These are phyloP conservation scores for Nicotiana noctiflora DNA, from an alignment of 257 asterid genomes.

Conservation along the genomic window DNA sequence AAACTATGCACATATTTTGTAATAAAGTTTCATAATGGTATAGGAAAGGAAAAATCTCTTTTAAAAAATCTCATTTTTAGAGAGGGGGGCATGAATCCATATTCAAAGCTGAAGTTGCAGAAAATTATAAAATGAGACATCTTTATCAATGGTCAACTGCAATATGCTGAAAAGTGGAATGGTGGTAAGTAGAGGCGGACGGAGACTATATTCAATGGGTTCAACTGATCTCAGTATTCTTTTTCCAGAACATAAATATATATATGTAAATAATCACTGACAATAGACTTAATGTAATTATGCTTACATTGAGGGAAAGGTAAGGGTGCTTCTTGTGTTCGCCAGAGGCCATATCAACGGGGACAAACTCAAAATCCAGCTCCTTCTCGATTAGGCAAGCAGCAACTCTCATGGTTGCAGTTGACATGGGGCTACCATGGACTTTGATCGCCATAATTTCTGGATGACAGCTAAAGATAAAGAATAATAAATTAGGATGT, in stretches of 20 bases:
- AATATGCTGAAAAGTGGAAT: not conserved
- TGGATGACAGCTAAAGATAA: not conserved
- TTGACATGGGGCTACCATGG: conserved; percentile 29
- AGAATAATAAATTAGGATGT: not conserved
- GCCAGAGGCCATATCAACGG: conserved; percentile 26
- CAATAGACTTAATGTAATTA: not conserved
- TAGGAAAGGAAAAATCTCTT: no score
- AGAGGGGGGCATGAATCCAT: not conserved
- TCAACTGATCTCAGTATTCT: not conserved
- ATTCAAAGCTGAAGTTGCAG: not conserved
- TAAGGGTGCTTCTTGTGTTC: conserved; percentile 51
- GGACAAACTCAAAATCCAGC: conserved; percentile 34
- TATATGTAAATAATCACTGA: not conserved
- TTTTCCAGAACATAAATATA: not conserved
- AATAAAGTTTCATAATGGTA: no score
- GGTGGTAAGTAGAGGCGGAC: no score
- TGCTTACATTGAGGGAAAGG: conserved; percentile 42
- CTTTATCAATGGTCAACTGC: not conserved
- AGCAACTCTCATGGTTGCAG: conserved; percentile 34
- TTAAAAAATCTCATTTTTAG: not conserved
- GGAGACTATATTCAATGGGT: not conserved
- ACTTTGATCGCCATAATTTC: conserved; percentile 41
- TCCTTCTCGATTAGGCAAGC: conserved; percentile 43
- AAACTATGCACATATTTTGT: no score
- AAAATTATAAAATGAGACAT: not conserved